Evolutionary conservation across 2,329 filamentous ascomycete genomes (phyloP).

Genomic region (Botrytis aclada): DNA sequence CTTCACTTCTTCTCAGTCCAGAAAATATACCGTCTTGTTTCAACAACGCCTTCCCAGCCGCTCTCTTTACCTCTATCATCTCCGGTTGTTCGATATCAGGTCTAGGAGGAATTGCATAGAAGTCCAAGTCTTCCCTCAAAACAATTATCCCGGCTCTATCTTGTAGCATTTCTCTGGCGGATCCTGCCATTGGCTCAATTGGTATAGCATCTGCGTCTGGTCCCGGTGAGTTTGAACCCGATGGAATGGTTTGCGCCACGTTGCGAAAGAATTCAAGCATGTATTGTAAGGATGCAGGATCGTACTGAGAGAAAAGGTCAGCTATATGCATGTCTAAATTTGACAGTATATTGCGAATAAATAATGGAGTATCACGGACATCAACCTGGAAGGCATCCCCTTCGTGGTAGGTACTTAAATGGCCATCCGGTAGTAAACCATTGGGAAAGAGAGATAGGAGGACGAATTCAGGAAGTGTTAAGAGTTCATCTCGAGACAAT

Average conservation of each 20-base stretch:
- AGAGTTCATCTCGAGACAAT: constrained; percentile 87
- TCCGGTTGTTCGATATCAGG: constrained; percentile 80
- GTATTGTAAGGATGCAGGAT: constrained; percentile 92
- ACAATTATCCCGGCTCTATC: constrained; percentile 95
- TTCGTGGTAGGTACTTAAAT: constrained; percentile 89
- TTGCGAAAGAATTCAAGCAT: constrained; percentile 98
- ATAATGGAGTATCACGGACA: constrained; percentile 58
- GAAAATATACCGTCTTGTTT: constrained; percentile 95
- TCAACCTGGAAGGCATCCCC: constrained; percentile 95
- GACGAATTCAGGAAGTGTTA: constrained; percentile 96
- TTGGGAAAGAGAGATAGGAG: constrained; percentile 97
- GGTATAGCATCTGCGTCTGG: constrained; percentile 63
- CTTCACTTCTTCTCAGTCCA: constrained; percentile 89
- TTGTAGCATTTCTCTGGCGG: constrained; percentile 74
- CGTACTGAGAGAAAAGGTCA: constrained; percentile 67
- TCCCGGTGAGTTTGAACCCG: constrained; percentile 64
- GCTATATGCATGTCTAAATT: constrained; percentile 44
- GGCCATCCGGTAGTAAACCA: constrained; percentile 93
- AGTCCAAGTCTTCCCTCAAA: constrained; percentile 91
- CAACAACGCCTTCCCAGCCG: constrained; percentile 80
- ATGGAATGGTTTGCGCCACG: constrained; percentile 93
- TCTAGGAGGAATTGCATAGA: constrained; percentile 89
- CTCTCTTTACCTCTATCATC: constrained; percentile 95
- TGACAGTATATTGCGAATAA: constrained; percentile 35
- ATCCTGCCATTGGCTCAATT: constrained; percentile 69